phyloP scores from a whole-genome alignment of 1,139 yeast genomes.

The Protomyces inundatus region DNA sequence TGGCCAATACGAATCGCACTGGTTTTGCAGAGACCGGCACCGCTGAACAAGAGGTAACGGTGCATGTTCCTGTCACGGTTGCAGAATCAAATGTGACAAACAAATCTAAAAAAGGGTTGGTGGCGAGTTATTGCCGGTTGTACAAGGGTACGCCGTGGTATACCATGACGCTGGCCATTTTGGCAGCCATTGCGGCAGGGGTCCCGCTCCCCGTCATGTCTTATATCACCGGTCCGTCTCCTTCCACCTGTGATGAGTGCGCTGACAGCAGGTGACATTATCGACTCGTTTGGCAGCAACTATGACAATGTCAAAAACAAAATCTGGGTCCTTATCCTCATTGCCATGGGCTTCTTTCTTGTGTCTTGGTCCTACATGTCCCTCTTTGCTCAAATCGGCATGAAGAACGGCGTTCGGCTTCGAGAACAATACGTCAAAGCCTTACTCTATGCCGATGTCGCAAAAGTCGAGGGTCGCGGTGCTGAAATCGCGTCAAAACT shows the following conservation, averaged over 20 bases:
- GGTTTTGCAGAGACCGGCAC: background rate
- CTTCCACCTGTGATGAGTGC: background rate
- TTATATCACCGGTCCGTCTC: background rate
- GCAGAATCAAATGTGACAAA: background rate
- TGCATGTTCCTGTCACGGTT: background rate
- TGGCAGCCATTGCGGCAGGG: constrained; percentile 4
- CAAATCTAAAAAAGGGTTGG: background rate
- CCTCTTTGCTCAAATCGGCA: background rate
- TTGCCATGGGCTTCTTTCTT: background rate
- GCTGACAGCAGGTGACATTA: background rate
- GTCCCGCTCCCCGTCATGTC: constrained; percentile 8
- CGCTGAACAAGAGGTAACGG: background rate
- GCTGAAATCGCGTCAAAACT: background rate
- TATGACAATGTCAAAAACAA: background rate
- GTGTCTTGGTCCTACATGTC: constrained; percentile 3
- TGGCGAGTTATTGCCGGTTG: background rate
- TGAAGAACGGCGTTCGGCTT: background rate
- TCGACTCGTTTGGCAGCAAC: constrained; percentile 1
- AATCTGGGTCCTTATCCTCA: constrained; percentile 1
- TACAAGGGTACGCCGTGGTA: background rate
- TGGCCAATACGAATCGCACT: background rate
- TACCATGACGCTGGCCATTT: background rate
- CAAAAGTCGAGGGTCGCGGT: background rate
- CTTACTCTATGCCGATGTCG: background rate
- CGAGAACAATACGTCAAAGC: constrained; percentile 1